Base-by-base conservation (phyloP, 2,329 filamentous ascomycete species). In the Nakataea oryzae region DNA sequence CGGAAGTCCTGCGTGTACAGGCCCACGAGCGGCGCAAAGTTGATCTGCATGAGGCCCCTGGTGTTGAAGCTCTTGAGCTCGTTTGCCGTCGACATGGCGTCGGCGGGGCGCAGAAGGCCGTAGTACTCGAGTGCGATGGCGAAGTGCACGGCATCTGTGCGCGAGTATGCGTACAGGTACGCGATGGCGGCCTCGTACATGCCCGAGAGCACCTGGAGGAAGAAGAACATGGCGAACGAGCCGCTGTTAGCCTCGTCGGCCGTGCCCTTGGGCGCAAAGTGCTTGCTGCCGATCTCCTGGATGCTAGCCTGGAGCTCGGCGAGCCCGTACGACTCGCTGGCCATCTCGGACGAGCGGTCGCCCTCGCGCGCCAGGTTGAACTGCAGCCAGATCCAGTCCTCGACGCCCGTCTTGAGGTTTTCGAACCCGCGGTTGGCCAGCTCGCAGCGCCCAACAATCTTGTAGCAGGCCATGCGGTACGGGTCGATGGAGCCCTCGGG, bases 1-100 rank as follows among this genome's bases (percentile, higher is more conserved):
- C 95, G 88, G 84, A 99, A 99, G 74, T 97, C 93, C 61, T 89
- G 86, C 5, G 96, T 99, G 78, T 99, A 99, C 73, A 95, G 91
- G 54, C 93, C 96, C 64, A 97, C 81, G 80, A 97, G 90, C 63
- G 90, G 88, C 57, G 91, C 93, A 75, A 97, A 97, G 79, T 95
- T 96, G 75, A 99, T 88, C 73, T 97, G 92, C 6, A 92, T 82
- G 65, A 85, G 80, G 66, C 85, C 83, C 67, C 86, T 84, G 69
- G 83, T 89, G 67, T 85, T 91, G 74, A 85, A 77, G 67, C 80
- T 86, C 55, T 86, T 76, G 58, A 88, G 76, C 68, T 96, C 90
- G 70, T 89, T 88, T 60, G 89, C 86, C 12, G 86, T 86, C 9
- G 85, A 84, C 68, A 85, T 83, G 65, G 91, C 91, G 73, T 96